Percentiles rank a stretch among this genome's conserved stretches.
Conservation (phyloP, 2,329 filamentous ascomycete genomes). For the Phialocephala subalpina region DNA sequence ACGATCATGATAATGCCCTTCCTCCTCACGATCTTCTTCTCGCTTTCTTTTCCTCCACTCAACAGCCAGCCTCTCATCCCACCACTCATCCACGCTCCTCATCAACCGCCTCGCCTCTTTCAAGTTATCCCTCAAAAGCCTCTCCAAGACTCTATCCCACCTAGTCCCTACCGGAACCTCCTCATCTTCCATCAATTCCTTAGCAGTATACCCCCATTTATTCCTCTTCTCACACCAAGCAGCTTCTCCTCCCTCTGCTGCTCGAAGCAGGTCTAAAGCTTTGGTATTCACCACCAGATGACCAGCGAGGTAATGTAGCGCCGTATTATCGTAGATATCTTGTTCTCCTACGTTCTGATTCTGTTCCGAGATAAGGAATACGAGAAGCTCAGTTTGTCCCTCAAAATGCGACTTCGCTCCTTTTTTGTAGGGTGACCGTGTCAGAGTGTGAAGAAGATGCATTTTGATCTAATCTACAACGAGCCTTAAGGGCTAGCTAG, state of each 20-base stretch:
- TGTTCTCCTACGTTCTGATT: background rate
- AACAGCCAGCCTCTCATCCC: constrained; percentile 4
- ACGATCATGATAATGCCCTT: background rate
- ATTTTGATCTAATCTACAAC: too few relatives aligned
- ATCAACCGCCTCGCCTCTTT: background rate
- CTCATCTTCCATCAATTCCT: background rate
- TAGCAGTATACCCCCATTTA: background rate
- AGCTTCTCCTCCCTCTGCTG: background rate
- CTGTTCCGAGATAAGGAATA: background rate
- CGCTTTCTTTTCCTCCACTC: constrained; percentile 3
- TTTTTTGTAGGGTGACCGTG: too few relatives aligned
- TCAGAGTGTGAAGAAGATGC: too few relatives aligned
- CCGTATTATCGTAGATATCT: constrained; percentile 1
- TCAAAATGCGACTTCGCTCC: background rate
- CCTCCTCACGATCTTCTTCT: background rate
- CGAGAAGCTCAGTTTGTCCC: background rate
- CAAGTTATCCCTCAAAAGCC: background rate
- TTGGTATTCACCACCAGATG: background rate
- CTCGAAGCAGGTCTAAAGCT: background rate
- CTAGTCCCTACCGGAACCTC: background rate
- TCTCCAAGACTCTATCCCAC: background rate
- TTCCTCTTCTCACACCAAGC: background rate
- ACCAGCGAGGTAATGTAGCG: constrained; percentile 1
- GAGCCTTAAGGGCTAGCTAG: too few relatives aligned
- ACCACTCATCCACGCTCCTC: background rate